Base-by-base conservation (phyloP, 768 basidiomycete species). In the Fibroporia radiculosa region DNA sequence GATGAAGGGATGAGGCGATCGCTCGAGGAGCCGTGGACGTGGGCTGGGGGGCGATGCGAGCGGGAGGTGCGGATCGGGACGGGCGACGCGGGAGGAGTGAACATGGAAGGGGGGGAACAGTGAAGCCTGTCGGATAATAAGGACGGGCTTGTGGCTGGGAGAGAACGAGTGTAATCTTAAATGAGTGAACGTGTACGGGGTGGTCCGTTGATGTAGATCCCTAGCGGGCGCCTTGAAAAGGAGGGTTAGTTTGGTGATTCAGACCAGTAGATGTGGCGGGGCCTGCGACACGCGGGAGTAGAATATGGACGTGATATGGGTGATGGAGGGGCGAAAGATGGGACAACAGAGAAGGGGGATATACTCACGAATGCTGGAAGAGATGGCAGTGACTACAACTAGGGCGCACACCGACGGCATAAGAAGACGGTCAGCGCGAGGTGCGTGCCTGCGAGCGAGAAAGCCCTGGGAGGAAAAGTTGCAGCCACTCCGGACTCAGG, bases 11-110 rank as follows among this genome's bases (percentile, higher is more conserved):
- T n/a, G n/a, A n/a, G n/a, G n/a, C n/a, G n/a, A n/a, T n/a, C n/a
- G n/a, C n/a, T n/a, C n/a, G n/a, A n/a, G 22, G 48, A n/a, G 14
- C 29, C 14, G 20, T 36, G 12, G 13, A 35, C 10, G 12, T 42
- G 13, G 18, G 45, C 5, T 16, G n/a, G 28, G 19, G 6, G n/a
- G n/a, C 26, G 39, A 29, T 24, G 29, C 19, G 26, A 16, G 24
- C 22, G 41, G 40, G 46, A 43, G 12, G 50, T 34, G 31, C 48
- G 51, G 4, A 46, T 44, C 18, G 59, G 59, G 16, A 42, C 50
- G 24, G 60, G 58, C 11, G 56, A 58, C 2, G 60, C 48, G 2
- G 68, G 66, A 19, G 68, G 68, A 37, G 68, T 70, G 54, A 70
- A 68, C 68, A 70, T 70, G 31, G 29, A 22, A 13, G 22, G 27